These are phyloP conservation scores for Brasenia schreberi DNA, from an alignment of 164 flowering plant species.

Conservation along the genomic window DNA sequence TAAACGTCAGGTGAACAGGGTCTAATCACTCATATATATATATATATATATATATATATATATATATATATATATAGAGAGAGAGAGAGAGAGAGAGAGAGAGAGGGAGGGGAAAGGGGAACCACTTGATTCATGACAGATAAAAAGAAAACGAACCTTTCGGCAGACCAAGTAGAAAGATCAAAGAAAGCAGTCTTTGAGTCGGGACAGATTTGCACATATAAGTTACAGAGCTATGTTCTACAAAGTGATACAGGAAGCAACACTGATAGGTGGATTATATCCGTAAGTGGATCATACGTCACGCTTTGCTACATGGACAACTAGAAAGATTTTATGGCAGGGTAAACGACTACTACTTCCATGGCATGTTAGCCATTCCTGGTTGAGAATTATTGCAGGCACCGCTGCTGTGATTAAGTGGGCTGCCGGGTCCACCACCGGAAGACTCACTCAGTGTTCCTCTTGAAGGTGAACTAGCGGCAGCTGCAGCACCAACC, in stretches of 20 bases:
- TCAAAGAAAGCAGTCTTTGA: neutral
- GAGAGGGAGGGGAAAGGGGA: too few relatives aligned
- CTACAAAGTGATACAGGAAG: neutral
- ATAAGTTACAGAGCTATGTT: neutral
- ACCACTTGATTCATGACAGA: too few relatives aligned
- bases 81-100: neutral
- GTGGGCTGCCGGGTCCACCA: slow-evolving; percentile 65
- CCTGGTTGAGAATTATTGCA: slow-evolving; percentile 26
- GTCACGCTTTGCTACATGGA: neutral
- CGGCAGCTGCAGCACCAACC: slow-evolving; percentile 28
- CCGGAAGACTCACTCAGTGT: slow-evolving; percentile 79
- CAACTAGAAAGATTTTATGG: neutral
- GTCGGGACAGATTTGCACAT: neutral
- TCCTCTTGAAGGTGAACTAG: slow-evolving; percentile 69
- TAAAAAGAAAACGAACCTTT: too few relatives aligned
- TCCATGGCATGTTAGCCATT: slow-evolving; percentile 51
- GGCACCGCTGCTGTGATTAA: slow-evolving; percentile 39
- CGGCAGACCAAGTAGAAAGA: neutral
- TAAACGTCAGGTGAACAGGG: too few relatives aligned
- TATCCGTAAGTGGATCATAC: neutral
- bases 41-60: too few relatives aligned
- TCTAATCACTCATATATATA: too few relatives aligned
- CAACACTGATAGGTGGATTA: neutral
- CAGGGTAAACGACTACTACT: slow-evolving; percentile 12
- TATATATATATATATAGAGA: too few relatives aligned